Conservation (phyloP, 306 rosid species). For the Cicer arietinum region DNA sequence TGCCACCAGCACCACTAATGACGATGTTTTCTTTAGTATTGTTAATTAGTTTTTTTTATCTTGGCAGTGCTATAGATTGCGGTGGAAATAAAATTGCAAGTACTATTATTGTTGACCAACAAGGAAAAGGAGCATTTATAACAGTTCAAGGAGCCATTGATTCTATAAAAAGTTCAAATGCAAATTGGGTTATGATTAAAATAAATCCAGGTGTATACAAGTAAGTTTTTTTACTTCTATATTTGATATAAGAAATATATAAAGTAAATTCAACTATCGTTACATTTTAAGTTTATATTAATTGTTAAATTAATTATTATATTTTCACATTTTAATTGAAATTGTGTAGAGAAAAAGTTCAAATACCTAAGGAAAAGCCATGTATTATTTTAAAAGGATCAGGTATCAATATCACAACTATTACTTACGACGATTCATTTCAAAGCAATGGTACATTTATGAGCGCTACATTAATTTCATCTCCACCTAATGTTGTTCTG, state of each 20-base stretch:
- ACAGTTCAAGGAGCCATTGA: constrained; percentile 57
- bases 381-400: constrained; percentile 20
- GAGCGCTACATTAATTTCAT: constrained; percentile 15
- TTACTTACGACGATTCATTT: neutral
- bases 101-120: constrained; percentile 43
- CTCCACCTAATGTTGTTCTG: constrained; percentile 16
- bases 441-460: neutral
- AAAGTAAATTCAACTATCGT: constrained; percentile 19
- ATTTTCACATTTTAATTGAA: neutral
- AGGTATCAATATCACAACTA: neutral
- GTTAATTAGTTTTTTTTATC: neutral
- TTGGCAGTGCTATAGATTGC: constrained; percentile 14
- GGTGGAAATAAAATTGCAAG: neutral
- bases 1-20: neutral
- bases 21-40: neutral
- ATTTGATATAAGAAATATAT: neutral
- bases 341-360: constrained; percentile 3
- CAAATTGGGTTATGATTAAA: constrained; percentile 43
- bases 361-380: neutral
- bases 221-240: neutral
- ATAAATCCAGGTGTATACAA: constrained; percentile 41
- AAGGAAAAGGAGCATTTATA: constrained; percentile 42
- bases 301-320: neutral
- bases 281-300: neutral
- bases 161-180: constrained; percentile 40